Conservation (phyloP, 495 filamentous ascomycete species). For the Penicillium simplicissimum region DNA sequence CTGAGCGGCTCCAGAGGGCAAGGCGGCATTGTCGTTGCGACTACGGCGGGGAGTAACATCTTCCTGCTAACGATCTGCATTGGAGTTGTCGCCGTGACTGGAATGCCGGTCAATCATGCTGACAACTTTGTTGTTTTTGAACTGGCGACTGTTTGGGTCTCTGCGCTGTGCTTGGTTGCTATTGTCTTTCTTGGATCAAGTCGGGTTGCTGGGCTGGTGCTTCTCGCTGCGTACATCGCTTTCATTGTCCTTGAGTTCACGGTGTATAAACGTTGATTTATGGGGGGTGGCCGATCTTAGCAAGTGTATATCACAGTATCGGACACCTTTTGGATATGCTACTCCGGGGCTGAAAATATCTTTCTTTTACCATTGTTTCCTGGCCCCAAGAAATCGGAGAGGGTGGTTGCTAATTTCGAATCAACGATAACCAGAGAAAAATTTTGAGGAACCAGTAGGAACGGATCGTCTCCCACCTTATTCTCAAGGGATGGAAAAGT, state of each 20-base stretch:
- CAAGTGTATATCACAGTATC: too few relatives aligned
- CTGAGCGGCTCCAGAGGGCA: constrained; percentile 48
- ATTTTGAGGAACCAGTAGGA: too few relatives aligned
- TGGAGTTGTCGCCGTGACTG: constrained; percentile 42
- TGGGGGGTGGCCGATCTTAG: neutral
- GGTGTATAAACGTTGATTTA: constrained; percentile 16
- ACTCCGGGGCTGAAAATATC: too few relatives aligned
- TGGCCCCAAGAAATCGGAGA: too few relatives aligned
- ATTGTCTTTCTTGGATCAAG: constrained; percentile 32
- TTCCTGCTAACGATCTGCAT: constrained; percentile 55
- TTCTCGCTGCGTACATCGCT: constrained; percentile 39
- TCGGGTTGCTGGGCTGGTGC: constrained; percentile 36
- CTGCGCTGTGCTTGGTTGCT: constrained; percentile 28
- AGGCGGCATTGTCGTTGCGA: constrained; percentile 53
- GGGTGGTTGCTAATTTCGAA: too few relatives aligned
- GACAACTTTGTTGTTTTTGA: constrained; percentile 35
- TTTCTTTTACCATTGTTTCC: too few relatives aligned
- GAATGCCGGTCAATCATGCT: constrained; percentile 18
- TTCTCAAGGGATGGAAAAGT: too few relatives aligned
- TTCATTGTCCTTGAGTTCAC: constrained; percentile 47
- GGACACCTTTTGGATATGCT: too few relatives aligned
- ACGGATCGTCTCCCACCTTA: too few relatives aligned
- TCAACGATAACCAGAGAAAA: too few relatives aligned
- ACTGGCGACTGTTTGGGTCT: constrained; percentile 36
- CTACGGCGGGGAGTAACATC: constrained; percentile 56